Evolutionary conservation across 129 eudicot genomes (phyloP).

Genomic region (Centella asiatica): DNA sequence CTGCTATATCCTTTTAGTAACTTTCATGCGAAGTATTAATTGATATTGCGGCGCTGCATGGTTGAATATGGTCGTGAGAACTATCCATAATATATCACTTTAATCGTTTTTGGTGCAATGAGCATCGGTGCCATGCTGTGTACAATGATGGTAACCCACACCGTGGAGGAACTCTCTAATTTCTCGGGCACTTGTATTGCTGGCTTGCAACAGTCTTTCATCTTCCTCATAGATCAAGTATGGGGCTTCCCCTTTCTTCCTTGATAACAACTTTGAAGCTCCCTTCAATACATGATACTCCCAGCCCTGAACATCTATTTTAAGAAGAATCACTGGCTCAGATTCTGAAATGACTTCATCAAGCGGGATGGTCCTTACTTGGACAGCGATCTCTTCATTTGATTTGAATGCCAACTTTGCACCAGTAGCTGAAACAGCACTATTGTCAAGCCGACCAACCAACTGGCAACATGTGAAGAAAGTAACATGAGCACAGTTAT

Average conservation of each 20-base stretch:
- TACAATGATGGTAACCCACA: conserved; percentile 72
- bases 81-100: neutral
- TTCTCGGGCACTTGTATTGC: conserved; percentile 72
- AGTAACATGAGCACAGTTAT: neutral
- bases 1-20: no score
- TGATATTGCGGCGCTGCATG: neutral
- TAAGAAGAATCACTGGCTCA: conserved; percentile 58
- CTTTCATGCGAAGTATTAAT: no score
- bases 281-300: conserved; percentile 93
- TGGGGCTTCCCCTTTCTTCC: conserved; percentile 83
- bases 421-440: conserved; percentile 92
- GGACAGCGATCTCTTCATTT: conserved; percentile 76
- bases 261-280: conserved; percentile 66
- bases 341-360: conserved; percentile 64
- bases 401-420: conserved; percentile 95
- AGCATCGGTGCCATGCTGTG: conserved; percentile 85
- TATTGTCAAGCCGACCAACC: conserved; percentile 93
- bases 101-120: conserved; percentile 72
- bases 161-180: conserved; percentile 56
- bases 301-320: conserved; percentile 98
- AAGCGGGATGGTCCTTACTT: conserved; percentile 72
- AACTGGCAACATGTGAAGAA: conserved; percentile 33
- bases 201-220: conserved; percentile 80
- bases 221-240: conserved; percentile 97
- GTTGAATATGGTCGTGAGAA: neutral